These are phyloP conservation scores for Astrephomene gubernaculifera DNA, from an alignment of 139 green algal genomes.

Conservation along the genomic window DNA sequence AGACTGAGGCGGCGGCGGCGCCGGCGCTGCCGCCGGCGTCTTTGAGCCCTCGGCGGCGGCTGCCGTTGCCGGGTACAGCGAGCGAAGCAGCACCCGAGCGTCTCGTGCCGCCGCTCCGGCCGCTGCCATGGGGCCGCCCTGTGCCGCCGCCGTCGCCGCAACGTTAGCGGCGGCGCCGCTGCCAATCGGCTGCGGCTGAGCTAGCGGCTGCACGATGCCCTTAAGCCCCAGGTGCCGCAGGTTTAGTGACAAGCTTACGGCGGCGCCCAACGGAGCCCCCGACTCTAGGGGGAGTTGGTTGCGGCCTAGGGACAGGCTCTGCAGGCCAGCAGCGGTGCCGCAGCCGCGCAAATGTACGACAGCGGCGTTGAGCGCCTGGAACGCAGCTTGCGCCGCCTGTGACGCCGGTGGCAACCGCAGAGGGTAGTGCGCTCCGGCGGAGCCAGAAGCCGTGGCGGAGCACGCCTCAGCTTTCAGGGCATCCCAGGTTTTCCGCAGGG, in stretches of 20 bases:
- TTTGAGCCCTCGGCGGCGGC: neutral
- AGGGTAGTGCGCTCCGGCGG: neutral
- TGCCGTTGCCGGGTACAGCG: conserved; percentile 28
- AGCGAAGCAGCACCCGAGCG: conserved; percentile 21
- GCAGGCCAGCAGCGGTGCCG: neutral
- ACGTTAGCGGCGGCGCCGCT: conserved; percentile 14
- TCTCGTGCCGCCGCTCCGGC: conserved; percentile 34
- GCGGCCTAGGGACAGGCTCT: conserved; percentile 26
- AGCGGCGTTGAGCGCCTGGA: neutral
- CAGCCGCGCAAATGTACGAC: neutral
- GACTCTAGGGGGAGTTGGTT: neutral
- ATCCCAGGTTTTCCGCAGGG: neutral
- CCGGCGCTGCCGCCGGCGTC: neutral
- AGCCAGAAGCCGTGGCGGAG: neutral
- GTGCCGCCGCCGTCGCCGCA: conserved; percentile 29
- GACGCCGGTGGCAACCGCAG: neutral
- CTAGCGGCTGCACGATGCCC: neutral
- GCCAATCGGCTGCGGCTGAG: conserved; percentile 1
- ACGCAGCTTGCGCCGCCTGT: neutral
- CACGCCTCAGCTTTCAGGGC: conserved; percentile 1
- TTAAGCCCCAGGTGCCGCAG: conserved; percentile 22
- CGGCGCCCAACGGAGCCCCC: conserved; percentile 3
- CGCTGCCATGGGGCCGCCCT: neutral
- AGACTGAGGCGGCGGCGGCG: neutral
- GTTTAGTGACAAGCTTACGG: neutral